phyloP scores from a whole-genome alignment of 805 yeast genomes.

The Ogataea pignaliae region DNA sequence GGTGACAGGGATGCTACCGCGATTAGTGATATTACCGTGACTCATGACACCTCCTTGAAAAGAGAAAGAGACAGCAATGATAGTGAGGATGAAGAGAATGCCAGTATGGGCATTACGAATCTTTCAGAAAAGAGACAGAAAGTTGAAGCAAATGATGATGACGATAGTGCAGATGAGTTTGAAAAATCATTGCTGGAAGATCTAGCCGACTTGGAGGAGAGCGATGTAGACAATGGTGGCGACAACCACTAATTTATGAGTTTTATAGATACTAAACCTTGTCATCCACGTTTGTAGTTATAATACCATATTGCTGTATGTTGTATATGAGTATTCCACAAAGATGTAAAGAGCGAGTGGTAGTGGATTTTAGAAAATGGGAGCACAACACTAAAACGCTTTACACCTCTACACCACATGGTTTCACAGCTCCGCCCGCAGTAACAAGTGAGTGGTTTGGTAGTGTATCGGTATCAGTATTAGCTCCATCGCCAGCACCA shows the following conservation, averaged over 20 bases:
- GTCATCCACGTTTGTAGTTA: too few relatives aligned
- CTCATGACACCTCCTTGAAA: constrained; percentile 16
- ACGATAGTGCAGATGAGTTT: constrained; percentile 39
- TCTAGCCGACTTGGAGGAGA: constrained; percentile 41
- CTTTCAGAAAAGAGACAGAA: constrained; percentile 16
- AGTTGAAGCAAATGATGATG: constrained; percentile 19
- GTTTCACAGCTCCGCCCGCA: too few relatives aligned
- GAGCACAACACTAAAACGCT: too few relatives aligned
- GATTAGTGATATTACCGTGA: not conserved
- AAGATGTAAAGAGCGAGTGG: too few relatives aligned
- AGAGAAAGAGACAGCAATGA: constrained; percentile 18
- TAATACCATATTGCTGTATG: too few relatives aligned
- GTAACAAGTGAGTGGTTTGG: too few relatives aligned
- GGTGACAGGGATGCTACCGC: constrained; percentile 14
- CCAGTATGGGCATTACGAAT: constrained; percentile 10
- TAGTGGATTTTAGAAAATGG: too few relatives aligned
- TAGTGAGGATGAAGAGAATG: constrained; percentile 19
- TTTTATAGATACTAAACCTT: not conserved
- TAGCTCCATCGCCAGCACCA: too few relatives aligned
- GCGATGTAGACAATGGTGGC: not conserved
- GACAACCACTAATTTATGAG: not conserved
- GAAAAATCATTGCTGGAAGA: constrained; percentile 48
- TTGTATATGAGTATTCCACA: too few relatives aligned
- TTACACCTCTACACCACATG: too few relatives aligned
- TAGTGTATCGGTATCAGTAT: too few relatives aligned